Evolutionary conservation across 768 basidiomycete species (phyloP).

Genomic region (Phlegmacium glaucopus): DNA sequence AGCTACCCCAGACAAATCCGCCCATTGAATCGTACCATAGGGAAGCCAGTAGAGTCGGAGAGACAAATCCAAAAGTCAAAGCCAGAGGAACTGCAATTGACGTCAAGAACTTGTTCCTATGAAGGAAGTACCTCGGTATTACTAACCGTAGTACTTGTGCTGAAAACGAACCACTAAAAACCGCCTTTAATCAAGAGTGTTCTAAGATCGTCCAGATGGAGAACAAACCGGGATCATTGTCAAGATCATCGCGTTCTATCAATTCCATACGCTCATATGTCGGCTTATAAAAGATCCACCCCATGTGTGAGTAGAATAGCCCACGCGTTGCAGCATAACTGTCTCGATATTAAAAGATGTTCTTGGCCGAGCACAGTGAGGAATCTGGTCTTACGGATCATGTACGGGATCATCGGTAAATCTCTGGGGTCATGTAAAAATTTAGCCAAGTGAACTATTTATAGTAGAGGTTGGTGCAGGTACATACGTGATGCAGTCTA

Average conservation of each 20-base stretch:
- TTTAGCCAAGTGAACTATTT: not conserved
- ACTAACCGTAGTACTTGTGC: constrained; percentile 60
- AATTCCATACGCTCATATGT: constrained; percentile 57
- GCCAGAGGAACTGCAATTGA: constrained; percentile 51
- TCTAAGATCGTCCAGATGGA: not conserved
- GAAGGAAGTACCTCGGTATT: not conserved
- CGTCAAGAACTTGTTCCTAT: not conserved
- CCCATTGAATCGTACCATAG: constrained; percentile 65
- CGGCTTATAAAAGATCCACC: constrained; percentile 84
- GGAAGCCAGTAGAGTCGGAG: constrained; percentile 54
- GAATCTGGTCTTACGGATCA: constrained; percentile 48
- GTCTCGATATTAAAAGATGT: not conserved
- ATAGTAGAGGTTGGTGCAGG: not conserved
- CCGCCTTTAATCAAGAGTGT: not conserved
- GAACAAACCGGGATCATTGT: constrained; percentile 61
- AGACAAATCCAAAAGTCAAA: constrained; percentile 51
- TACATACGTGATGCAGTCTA: constrained; percentile 67
- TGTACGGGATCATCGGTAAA: constrained; percentile 68
- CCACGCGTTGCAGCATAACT: constrained; percentile 76
- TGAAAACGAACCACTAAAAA: constrained; percentile 62
- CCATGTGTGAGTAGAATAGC: constrained; percentile 74
- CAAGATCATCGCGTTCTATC: constrained; percentile 67
- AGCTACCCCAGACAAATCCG: constrained; percentile 67
- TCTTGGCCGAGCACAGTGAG: not conserved
- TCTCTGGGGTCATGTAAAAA: constrained; percentile 36